Evolutionary conservation across 768 basidiomycete species (phyloP).

Genomic region (Podaxis mareebaensis): DNA sequence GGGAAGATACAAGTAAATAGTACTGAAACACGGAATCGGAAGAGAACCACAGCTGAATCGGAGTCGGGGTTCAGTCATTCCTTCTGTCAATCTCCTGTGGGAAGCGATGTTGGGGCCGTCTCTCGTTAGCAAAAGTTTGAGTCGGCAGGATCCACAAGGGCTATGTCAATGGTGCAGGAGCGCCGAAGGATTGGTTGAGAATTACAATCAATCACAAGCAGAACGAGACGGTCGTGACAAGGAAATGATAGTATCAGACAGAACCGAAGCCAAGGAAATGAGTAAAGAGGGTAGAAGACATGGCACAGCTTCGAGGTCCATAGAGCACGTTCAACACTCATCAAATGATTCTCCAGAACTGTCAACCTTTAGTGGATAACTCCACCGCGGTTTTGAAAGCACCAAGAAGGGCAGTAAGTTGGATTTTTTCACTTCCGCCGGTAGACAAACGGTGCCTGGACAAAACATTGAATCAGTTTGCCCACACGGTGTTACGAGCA

Average conservation of each 20-base stretch:
- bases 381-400: slow-evolving; percentile 94
- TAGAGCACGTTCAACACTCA: not conserved
- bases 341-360: slow-evolving; percentile 4
- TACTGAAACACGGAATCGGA: not conserved
- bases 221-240: not conserved
- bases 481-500: not conserved
- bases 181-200: not conserved
- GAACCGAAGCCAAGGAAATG: not conserved
- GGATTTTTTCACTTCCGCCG: slow-evolving; percentile 93
- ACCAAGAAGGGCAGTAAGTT: slow-evolving; percentile 86
- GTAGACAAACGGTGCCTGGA: slow-evolving; percentile 86
- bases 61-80: not conserved
- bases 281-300: not conserved
- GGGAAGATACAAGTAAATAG: not conserved
- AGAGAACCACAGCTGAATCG: not conserved
- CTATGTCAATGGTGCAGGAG: not conserved
- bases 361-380: slow-evolving; percentile 47
- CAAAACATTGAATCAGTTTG: slow-evolving; percentile 6
- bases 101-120: not conserved
- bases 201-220: slow-evolving; percentile 9
- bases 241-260: not conserved
- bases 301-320: slow-evolving; percentile 2
- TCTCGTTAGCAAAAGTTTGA: not conserved
- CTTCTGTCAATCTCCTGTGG: not conserved
- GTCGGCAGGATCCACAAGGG: not conserved